Percentiles rank a stretch among this genome's conserved stretches.
These are phyloP conservation scores for Hirschfeldia incana DNA, from an alignment of 345 rosid genomes.

Conservation along the genomic window DNA sequence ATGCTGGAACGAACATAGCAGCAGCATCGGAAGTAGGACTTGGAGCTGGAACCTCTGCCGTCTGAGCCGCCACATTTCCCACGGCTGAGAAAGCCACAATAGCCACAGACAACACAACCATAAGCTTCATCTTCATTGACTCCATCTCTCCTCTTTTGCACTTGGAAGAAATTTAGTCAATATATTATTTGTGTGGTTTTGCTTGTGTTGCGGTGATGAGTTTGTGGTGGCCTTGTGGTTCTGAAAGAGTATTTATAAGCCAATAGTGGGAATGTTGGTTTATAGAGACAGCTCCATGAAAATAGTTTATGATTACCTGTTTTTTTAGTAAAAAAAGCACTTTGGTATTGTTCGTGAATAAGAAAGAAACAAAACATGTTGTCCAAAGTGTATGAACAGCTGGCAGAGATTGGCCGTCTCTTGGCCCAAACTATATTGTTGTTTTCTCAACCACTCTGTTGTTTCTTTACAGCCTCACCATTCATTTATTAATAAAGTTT, in stretches of 20 bases:
- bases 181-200: neutral
- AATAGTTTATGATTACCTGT: neutral
- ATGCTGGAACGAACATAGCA: conserved; percentile 33
- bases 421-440: conserved; percentile 20
- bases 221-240: conserved; percentile 19
- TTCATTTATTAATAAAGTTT: conserved; percentile 17
- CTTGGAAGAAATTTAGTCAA: conserved; percentile 16
- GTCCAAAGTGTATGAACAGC: conserved; percentile 34
- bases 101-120: conserved; percentile 35
- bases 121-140: conserved; percentile 39
- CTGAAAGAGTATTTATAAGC: conserved; percentile 31
- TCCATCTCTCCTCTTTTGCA: conserved; percentile 21
- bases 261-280: conserved; percentile 1
- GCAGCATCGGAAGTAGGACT: conserved; percentile 45
- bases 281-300: conserved; percentile 5
- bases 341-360: neutral
- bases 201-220: conserved; percentile 18
- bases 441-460: conserved; percentile 36
- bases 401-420: conserved; percentile 30
- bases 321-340: conserved; percentile 23
- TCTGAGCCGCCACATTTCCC: conserved; percentile 34
- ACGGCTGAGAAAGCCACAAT: conserved; percentile 40
- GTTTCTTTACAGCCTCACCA: conserved; percentile 36
- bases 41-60: conserved; percentile 41
- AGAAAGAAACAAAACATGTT: conserved; percentile 37